Evolutionary conservation across 306 rosid genomes (phyloP).

Genomic region (Parietaria judaica): DNA sequence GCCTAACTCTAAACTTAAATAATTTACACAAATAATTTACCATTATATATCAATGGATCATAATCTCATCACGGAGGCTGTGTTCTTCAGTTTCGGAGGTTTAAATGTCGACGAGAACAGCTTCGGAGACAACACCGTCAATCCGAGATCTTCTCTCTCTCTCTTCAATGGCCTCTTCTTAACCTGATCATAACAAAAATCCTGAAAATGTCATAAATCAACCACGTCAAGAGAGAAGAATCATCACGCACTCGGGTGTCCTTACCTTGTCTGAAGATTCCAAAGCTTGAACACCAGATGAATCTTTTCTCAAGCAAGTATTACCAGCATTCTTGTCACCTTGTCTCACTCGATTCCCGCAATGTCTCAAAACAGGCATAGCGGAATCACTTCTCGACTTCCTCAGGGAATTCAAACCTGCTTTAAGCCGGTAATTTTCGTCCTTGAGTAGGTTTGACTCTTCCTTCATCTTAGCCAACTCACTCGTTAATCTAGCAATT

Average conservation of each 20-base stretch:
- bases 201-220: not conserved
- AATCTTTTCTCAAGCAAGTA: constrained; percentile 35
- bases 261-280: constrained; percentile 38
- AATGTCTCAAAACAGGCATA: constrained; percentile 47
- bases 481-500: constrained; percentile 35
- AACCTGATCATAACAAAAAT: not conserved
- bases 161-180: constrained; percentile 39
- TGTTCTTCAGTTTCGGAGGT: constrained; percentile 70
- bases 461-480: constrained; percentile 40
- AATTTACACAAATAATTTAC: too few species aligned
- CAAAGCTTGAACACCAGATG: constrained; percentile 20
- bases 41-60: not conserved
- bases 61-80: constrained; percentile 13
- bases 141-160: constrained; percentile 29
- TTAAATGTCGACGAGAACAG: constrained; percentile 61
- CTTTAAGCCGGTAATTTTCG: constrained; percentile 40
- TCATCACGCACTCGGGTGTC: not conserved
- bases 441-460: constrained; percentile 49
- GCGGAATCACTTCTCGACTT: constrained; percentile 28
- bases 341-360: constrained; percentile 25
- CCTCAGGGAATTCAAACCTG: constrained; percentile 46
- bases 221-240: not conserved
- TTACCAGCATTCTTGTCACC: constrained; percentile 19
- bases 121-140: constrained; percentile 35
- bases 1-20: too few species aligned